These are phyloP conservation scores for Suillus decipiens DNA, from an alignment of 768 basidiomycete genomes.

Conservation along the genomic window DNA sequence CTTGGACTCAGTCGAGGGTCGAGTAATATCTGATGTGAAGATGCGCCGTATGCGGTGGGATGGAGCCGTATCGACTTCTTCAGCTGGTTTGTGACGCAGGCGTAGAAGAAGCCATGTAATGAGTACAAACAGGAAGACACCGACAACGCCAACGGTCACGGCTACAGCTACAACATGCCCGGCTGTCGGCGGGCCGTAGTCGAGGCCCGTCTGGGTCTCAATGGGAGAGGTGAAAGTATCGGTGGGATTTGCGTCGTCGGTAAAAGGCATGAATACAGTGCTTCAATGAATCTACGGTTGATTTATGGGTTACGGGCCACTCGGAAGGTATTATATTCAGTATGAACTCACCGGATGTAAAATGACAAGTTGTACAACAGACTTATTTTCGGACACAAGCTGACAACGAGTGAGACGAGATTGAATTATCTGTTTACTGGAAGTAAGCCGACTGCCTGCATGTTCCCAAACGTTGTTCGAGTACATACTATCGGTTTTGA, in stretches of 20 bases:
- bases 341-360: background rate
- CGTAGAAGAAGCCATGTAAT: conserved; percentile 28
- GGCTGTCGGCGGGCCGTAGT: conserved; percentile 19
- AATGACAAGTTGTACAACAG: background rate
- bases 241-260: conserved; percentile 7
- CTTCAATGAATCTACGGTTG: background rate
- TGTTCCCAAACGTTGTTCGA: too few relatives aligned
- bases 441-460: background rate
- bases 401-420: background rate
- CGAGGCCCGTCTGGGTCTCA: conserved; percentile 3
- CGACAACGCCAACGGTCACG: conserved; percentile 27
- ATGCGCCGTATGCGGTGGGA: conserved; percentile 6
- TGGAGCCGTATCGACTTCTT: background rate
- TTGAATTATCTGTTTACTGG: background rate
- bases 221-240: conserved; percentile 14
- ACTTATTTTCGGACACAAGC: background rate
- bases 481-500: conserved; percentile 1
- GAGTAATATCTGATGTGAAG: conserved; percentile 15
- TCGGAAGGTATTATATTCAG: background rate
- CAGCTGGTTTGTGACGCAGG: conserved; percentile 19
- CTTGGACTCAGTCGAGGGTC: conserved; percentile 28
- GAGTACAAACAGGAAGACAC: conserved; percentile 25
- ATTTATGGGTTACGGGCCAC: background rate
- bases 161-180: conserved; percentile 26
- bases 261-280: conserved; percentile 15